Percentiles rank a stretch among this genome's conserved stretches.
These are phyloP conservation scores for Candida nonsorbophila DNA, from an alignment of 805 yeast species.

Conservation along the genomic window DNA sequence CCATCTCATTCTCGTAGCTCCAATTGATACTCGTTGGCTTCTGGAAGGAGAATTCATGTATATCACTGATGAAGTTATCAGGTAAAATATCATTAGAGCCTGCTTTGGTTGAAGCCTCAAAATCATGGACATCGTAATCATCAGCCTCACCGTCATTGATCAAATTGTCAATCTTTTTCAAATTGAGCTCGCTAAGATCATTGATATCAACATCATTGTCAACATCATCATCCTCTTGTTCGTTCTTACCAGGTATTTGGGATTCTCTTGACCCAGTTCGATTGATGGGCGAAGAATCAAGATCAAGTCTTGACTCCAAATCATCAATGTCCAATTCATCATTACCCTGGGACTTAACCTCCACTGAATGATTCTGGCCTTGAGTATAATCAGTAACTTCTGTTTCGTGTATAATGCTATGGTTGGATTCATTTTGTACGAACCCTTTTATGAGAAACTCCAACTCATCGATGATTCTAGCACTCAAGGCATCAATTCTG, in stretches of 20 bases:
- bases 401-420: constrained; percentile 14
- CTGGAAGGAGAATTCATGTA: constrained; percentile 27
- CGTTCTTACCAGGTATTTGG: no score
- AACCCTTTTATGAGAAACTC: constrained; percentile 49
- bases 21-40: constrained; percentile 37
- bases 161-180: constrained; percentile 31
- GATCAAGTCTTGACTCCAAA: no score
- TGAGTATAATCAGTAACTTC: constrained; percentile 7
- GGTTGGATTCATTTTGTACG: constrained; percentile 14
- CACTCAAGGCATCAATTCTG: constrained; percentile 61
- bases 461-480: constrained; percentile 65
- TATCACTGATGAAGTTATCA: constrained; percentile 7
- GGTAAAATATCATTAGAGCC: constrained; percentile 3
- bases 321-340: constrained; percentile 4
- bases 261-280: no score
- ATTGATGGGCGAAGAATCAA: no score
- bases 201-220: constrained; percentile 23
- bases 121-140: constrained; percentile 1
- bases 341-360: neutral
- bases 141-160: constrained; percentile 20
- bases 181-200: constrained; percentile 34
- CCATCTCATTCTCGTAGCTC: constrained; percentile 31
- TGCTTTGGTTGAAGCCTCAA: neutral
- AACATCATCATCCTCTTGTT: constrained; percentile 7
- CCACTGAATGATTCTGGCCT: no score